Evolutionary conservation across 1,139 yeast genomes (phyloP), one percentile per base, ranked within the genome.

Genomic region (Barnettozyma hawaiiensis): DNA sequence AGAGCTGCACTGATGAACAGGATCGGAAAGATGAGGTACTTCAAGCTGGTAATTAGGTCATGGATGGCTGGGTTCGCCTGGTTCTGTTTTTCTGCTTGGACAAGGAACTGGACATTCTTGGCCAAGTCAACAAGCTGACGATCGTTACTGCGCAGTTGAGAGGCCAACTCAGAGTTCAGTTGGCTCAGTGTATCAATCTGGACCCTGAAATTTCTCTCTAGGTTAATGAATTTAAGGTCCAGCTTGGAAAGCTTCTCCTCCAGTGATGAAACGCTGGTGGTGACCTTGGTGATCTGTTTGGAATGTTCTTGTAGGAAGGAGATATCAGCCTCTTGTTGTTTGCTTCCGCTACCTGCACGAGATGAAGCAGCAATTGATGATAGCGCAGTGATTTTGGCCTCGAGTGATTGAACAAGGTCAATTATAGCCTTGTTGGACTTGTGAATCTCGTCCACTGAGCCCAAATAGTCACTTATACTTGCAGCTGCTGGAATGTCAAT

Each of bases 11-110:
- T 61, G 2, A 63, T 48, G 14, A 61, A 35, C 19, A 62, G 53
- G 16, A 66, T 46, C 15, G 70, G 70, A 3, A 65, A 43, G 14
- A 67, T 43, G 59, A 69, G 59, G 23, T 62, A 55, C 18, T 60
- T 56, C 38, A 67, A 46, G 31, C 62, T 61, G 14, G 57, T 47
- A 2, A 65, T 57, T 16, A 66, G 47, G 37, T 64, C 68, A 47
- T 60, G 62, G 14, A 63, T 15, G 8, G 37, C 47, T 11, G 58
- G 54, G 34, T 64, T 64, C 37, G 62, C 59, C 18, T 60, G 49
- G 35, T 55, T 58, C 24, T 61, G 57, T 43, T 63, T 65, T 41
- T 65, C 67, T 19, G 53, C 48, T 16, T 61, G 48, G 16, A 65
- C 52, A 16, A 54, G 37, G 34, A 39, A 50, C 20, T 52, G 47